Conservation (phyloP, 2,329 filamentous ascomycete genomes). For the Sporothrix phasma region DNA sequence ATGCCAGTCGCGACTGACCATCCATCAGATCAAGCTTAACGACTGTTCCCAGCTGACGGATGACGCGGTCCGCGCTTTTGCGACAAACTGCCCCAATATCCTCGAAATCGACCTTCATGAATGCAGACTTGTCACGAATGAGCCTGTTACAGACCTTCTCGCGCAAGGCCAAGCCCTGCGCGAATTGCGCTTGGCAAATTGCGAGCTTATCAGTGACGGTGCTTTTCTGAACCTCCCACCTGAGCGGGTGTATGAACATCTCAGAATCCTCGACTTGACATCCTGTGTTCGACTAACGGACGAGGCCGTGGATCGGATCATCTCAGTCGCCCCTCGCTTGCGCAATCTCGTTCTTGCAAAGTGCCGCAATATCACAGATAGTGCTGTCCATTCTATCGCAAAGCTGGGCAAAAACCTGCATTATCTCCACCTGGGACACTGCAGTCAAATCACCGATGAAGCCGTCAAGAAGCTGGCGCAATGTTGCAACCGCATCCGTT, state of each 20-base stretch:
- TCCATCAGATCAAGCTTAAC: constrained; percentile 75
- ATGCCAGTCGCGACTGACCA: constrained; percentile 3
- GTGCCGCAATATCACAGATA: constrained; percentile 85
- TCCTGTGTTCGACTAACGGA: constrained; percentile 79
- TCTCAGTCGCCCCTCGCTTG: constrained; percentile 73
- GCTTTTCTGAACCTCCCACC: constrained; percentile 73
- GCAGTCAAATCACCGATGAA: constrained; percentile 78
- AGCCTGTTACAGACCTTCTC: constrained; percentile 72
- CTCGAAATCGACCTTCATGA: constrained; percentile 93
- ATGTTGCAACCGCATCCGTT: constrained; percentile 84
- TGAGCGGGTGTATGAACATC: constrained; percentile 65
- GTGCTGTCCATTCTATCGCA: constrained; percentile 76
- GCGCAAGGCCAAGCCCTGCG: constrained; percentile 72
- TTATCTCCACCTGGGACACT: constrained; percentile 93
- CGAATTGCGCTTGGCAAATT: constrained; percentile 79
- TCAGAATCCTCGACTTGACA: constrained; percentile 88
- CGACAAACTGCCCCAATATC: constrained; percentile 79
- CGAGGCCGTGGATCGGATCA: constrained; percentile 77
- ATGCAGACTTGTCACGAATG: constrained; percentile 70
- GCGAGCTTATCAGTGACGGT: constrained; percentile 72
- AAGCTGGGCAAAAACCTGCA: constrained; percentile 90
- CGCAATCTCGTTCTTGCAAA: constrained; percentile 92
- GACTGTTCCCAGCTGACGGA: constrained; percentile 81
- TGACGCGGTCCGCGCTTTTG: constrained; percentile 72
- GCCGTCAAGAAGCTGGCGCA: constrained; percentile 78